A percentile compares a stretch with the other conserved stretches of the same genome.
phyloP scores from a whole-genome alignment of 2,329 filamentous ascomycete genomes.

The Fusarium compactum region DNA sequence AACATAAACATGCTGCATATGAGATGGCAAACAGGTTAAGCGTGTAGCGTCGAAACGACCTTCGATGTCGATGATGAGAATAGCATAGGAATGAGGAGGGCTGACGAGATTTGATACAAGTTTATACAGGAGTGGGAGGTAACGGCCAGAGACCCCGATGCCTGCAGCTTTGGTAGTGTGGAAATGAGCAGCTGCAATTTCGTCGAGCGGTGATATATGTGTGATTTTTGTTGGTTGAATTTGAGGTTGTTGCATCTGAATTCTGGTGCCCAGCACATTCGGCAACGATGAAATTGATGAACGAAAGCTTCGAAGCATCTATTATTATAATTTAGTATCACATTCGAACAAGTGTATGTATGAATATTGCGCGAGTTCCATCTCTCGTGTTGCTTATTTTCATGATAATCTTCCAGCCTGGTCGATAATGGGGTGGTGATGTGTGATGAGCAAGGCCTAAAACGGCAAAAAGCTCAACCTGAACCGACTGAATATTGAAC shows the following conservation, averaged over 20 bases:
- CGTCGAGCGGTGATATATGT: constrained; percentile 60
- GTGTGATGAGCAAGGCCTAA: neutral
- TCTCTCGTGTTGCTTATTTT: neutral
- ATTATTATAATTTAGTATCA: neutral
- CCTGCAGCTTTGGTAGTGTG: constrained; percentile 60
- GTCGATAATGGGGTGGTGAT: constrained; percentile 34
- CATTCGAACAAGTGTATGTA: neutral
- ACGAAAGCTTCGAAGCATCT: constrained; percentile 46
- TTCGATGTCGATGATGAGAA: constrained; percentile 68
- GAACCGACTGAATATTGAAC: constrained; percentile 38
- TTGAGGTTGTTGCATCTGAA: constrained; percentile 35
- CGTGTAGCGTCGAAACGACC: constrained; percentile 66
- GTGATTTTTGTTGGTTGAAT: constrained; percentile 49
- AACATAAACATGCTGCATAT: constrained; percentile 65
- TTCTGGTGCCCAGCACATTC: constrained; percentile 11
- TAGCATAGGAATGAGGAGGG: constrained; percentile 59
- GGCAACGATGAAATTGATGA: constrained; percentile 43
- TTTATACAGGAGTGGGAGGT: constrained; percentile 67
- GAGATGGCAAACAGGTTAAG: constrained; percentile 53
- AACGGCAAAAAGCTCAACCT: constrained; percentile 29
- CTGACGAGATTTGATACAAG: constrained; percentile 65
- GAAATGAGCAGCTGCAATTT: constrained; percentile 61
- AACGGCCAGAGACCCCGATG: constrained; percentile 64
- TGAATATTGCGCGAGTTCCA: neutral
- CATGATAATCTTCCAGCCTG: neutral